Percentiles rank a stretch among this genome's conserved stretches.
Conservation (phyloP, 1,284 basidiomycete species). For the Apiotrichum sp. region DNA sequence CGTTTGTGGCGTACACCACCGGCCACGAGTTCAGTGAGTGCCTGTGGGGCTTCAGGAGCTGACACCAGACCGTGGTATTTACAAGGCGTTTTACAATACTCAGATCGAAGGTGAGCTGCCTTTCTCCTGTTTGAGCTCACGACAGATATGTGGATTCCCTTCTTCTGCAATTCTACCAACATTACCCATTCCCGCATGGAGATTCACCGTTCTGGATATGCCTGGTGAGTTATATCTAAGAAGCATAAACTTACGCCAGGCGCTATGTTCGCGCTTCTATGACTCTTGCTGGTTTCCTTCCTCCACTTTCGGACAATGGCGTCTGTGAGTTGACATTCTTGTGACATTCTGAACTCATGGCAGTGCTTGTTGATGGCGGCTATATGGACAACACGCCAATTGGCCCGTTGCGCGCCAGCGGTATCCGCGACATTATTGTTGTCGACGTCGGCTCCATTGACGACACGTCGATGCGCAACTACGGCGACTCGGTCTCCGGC, state of each 20-base stretch:
- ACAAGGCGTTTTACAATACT: slow-evolving; percentile 70
- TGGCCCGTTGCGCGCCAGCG: slow-evolving; percentile 84
- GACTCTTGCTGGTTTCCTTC: slow-evolving; percentile 91
- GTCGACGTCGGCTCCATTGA: slow-evolving; percentile 93
- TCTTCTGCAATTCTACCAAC: slow-evolving; percentile 98
- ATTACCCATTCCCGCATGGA: slow-evolving; percentile 96
- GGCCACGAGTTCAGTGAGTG: slow-evolving; percentile 73
- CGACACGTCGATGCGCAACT: slow-evolving; percentile 89
- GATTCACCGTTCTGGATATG: slow-evolving; percentile 92
- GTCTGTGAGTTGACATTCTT: slow-evolving; percentile 49
- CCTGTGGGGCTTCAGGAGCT: slow-evolving; percentile 4
- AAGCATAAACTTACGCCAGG: slow-evolving; percentile 27
- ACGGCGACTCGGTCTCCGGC: slow-evolving; percentile 92
- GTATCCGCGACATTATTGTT: slow-evolving; percentile 87
- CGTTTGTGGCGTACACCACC: slow-evolving; percentile 94
- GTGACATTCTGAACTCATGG: slow-evolving; percentile 4
- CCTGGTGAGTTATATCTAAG: slow-evolving; percentile 57
- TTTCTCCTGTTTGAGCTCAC: background rate
- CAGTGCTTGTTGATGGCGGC: slow-evolving; percentile 83
- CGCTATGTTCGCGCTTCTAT: slow-evolving; percentile 80
- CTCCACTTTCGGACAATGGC: slow-evolving; percentile 91
- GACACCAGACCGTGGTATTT: slow-evolving; percentile 40
- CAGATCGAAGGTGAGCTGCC: slow-evolving; percentile 66
- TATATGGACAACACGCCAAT: slow-evolving; percentile 92
- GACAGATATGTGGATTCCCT: slow-evolving; percentile 93